These are phyloP conservation scores for Henningerozyma blattae DNA, from an alignment of 805 yeast genomes.

Conservation along the genomic window DNA sequence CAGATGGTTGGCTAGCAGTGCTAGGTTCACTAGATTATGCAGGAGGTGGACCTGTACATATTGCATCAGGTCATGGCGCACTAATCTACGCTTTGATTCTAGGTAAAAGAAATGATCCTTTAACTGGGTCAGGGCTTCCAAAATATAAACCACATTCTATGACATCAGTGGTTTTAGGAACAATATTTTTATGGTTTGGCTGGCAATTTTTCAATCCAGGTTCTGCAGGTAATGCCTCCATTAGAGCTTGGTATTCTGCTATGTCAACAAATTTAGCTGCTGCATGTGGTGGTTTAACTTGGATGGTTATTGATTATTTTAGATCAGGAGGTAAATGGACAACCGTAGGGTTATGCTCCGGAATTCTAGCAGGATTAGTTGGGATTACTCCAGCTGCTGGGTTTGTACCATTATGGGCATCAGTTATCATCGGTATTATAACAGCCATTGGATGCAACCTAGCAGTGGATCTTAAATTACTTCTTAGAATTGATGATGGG, in stretches of 20 bases:
- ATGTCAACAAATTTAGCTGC: slow-evolving; percentile 93
- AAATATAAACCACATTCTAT: slow-evolving; percentile 92
- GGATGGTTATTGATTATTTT: slow-evolving; percentile 86
- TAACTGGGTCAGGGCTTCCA: slow-evolving; percentile 58
- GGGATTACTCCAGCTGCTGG: slow-evolving; percentile 98
- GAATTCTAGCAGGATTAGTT: slow-evolving; percentile 87
- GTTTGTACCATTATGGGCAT: slow-evolving; percentile 82
- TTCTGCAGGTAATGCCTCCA: slow-evolving; percentile 84
- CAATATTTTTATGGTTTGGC: slow-evolving; percentile 93
- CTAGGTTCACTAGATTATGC: slow-evolving; percentile 92
- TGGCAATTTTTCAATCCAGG: slow-evolving; percentile 97
- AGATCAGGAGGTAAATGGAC: slow-evolving; percentile 86
- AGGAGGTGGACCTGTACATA: slow-evolving; percentile 98
- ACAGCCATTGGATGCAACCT: slow-evolving; percentile 71
- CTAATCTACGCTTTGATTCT: slow-evolving; percentile 82
- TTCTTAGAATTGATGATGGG: slow-evolving; percentile 80
- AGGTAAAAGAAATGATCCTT: slow-evolving; percentile 81
- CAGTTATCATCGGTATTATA: slow-evolving; percentile 72
- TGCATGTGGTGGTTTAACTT: slow-evolving; percentile 80
- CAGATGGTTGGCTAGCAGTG: slow-evolving; percentile 74
- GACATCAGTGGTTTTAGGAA: slow-evolving; percentile 80
- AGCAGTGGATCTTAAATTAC: slow-evolving; percentile 68
- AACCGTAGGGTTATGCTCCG: slow-evolving; percentile 87
- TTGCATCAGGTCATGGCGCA: slow-evolving; percentile 89
- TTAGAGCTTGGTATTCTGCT: slow-evolving; percentile 90